phyloP scores from a whole-genome alignment of 169 alveolate species.

The Eimeria sp. region DNA sequence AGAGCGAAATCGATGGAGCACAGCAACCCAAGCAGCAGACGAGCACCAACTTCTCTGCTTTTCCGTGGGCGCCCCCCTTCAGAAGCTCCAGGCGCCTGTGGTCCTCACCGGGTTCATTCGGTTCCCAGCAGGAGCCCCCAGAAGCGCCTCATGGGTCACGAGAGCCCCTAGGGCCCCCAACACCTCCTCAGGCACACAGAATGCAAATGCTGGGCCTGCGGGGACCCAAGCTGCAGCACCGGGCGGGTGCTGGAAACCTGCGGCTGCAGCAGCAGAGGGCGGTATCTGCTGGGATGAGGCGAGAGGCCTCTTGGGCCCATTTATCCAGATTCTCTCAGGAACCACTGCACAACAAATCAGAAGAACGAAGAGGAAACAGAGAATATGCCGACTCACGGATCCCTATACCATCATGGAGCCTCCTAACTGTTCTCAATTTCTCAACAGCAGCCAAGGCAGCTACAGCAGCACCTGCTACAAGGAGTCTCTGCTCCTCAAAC shows the following conservation, averaged over 20 bases:
- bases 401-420: neutral
- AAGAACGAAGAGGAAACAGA: neutral
- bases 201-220: neutral
- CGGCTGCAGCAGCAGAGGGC: conserved; percentile 19
- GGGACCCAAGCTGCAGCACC: neutral
- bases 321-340: neutral
- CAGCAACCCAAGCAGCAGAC: neutral
- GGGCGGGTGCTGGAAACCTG: conserved; percentile 47
- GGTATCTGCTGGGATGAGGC: neutral
- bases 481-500: too few relatives aligned
- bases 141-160: neutral
- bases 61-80: conserved; percentile 47
- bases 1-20: neutral
- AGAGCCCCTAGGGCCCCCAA: neutral
- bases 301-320: neutral
- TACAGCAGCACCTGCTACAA: neutral
- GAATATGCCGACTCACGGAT: neutral
- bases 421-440: neutral
- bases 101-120: neutral
- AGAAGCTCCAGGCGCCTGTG: conserved; percentile 26
- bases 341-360: neutral
- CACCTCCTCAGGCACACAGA: neutral
- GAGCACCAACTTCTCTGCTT: neutral
- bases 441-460: conserved; percentile 1
- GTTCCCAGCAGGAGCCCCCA: neutral